Conservation (phyloP, 495 filamentous ascomycete genomes). For the Aspergillus indologenus region DNA sequence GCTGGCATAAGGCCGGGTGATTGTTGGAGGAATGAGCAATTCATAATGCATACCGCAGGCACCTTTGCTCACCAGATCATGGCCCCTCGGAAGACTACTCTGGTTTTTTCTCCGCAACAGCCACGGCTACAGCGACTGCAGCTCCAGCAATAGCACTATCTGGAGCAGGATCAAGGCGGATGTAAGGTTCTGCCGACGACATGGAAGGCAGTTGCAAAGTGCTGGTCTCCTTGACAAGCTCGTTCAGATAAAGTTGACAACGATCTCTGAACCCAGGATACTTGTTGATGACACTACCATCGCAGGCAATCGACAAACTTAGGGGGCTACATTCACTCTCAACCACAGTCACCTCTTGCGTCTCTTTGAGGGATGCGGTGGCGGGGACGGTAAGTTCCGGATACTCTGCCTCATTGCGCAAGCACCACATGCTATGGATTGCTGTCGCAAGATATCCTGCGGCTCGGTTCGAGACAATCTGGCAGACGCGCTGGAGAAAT, state of each 20-base stretch:
- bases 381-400: slow-evolving; percentile 17
- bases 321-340: slow-evolving; percentile 33
- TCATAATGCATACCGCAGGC: neutral
- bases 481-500: slow-evolving; percentile 52
- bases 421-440: slow-evolving; percentile 61
- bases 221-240: slow-evolving; percentile 36
- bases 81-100: slow-evolving; percentile 3
- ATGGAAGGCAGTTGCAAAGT: slow-evolving; percentile 10
- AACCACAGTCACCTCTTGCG: slow-evolving; percentile 41
- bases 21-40: neutral
- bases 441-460: slow-evolving; percentile 62
- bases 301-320: slow-evolving; percentile 50
- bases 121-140: slow-evolving; percentile 55
- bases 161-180: slow-evolving; percentile 47
- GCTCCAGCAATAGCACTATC: slow-evolving; percentile 57
- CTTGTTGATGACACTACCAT: slow-evolving; percentile 60
- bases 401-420: slow-evolving; percentile 51
- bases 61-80: neutral
- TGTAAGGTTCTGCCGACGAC: slow-evolving; percentile 22
- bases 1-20: neutral
- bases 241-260: slow-evolving; percentile 49
- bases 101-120: slow-evolving; percentile 29
- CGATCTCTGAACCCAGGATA: slow-evolving; percentile 53
- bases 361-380: slow-evolving; percentile 32
- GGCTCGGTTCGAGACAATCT: slow-evolving; percentile 57